Evolutionary conservation across 768 basidiomycete genomes (phyloP).

Genomic region (Chalciporus pseudorubinellus): DNA sequence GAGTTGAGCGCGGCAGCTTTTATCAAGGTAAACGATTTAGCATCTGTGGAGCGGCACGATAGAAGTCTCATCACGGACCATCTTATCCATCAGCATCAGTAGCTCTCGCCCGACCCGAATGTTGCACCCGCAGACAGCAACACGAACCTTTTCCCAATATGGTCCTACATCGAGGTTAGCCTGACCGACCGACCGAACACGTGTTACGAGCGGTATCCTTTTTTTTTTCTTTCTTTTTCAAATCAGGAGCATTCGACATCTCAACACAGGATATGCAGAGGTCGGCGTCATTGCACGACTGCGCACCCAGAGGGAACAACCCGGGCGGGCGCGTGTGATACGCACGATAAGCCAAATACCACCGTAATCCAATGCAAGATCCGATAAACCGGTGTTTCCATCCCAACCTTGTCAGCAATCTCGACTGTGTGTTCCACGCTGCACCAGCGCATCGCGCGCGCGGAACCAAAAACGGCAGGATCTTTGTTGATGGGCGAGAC

Average conservation of each 20-base stretch:
- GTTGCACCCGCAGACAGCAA: not conserved
- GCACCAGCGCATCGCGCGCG: slow-evolving; percentile 10
- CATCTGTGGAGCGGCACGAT: not conserved
- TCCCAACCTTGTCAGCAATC: slow-evolving; percentile 75
- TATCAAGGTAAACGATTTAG: not conserved
- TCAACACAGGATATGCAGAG: slow-evolving; percentile 53
- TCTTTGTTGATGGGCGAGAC: slow-evolving; percentile 14
- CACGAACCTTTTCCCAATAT: not conserved
- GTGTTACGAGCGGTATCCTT: not conserved
- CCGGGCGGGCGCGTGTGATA: slow-evolving; percentile 65
- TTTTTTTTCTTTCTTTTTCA: too few relatives aligned
- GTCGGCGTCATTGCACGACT: slow-evolving; percentile 83
- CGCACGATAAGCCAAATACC: slow-evolving; percentile 70
- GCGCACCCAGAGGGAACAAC: slow-evolving; percentile 80
- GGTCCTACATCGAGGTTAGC: not conserved
- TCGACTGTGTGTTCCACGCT: slow-evolving; percentile 37
- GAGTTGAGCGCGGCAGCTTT: not conserved
- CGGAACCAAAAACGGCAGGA: slow-evolving; percentile 24
- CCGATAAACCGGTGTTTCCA: slow-evolving; percentile 67
- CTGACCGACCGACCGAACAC: not conserved
- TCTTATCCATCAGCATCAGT: not conserved
- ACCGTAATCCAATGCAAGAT: slow-evolving; percentile 67
- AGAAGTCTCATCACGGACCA: not conserved
- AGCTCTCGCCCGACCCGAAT: not conserved
- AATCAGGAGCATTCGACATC: not conserved